Percentiles rank a stretch among this genome's conserved stretches.
These are phyloP conservation scores for Corchorus olitorius DNA, from an alignment of 345 rosid species.

Conservation along the genomic window DNA sequence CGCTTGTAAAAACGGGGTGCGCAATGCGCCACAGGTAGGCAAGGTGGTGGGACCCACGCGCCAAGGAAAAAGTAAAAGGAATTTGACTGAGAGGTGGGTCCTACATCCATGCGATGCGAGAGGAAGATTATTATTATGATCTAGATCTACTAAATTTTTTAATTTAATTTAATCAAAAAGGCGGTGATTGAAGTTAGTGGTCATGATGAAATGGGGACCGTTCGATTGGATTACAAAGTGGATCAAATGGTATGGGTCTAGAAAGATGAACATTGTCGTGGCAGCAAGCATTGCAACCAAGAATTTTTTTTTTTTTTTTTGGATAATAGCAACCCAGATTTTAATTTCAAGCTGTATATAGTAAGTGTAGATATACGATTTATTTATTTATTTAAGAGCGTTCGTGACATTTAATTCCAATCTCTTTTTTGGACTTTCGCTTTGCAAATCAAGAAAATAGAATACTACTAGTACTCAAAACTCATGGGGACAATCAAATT, in stretches of 20 bases:
- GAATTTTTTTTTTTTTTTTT: background rate
- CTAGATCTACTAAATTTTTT: background rate
- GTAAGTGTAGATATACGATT: no score
- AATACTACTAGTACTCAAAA: no score
- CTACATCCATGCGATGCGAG: background rate
- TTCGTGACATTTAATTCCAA: background rate
- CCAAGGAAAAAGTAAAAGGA: background rate
- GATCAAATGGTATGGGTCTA: background rate
- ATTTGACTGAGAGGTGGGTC: background rate
- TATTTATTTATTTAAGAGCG: no score
- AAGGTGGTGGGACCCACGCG: conserved; percentile 7
- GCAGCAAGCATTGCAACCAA: background rate
- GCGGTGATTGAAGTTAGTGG: background rate
- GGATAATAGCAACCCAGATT: no score
- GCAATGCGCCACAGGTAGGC: background rate
- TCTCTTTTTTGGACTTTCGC: background rate
- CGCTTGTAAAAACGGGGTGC: background rate
- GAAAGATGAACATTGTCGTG: background rate
- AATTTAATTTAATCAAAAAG: background rate
- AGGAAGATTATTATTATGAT: background rate
- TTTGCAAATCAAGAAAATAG: background rate
- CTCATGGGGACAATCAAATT: background rate
- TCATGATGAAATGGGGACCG: background rate
- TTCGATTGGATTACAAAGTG: background rate
- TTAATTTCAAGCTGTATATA: no score